Conservation (phyloP, 768 basidiomycete species). For the Coprinopsis cinerea region DNA sequence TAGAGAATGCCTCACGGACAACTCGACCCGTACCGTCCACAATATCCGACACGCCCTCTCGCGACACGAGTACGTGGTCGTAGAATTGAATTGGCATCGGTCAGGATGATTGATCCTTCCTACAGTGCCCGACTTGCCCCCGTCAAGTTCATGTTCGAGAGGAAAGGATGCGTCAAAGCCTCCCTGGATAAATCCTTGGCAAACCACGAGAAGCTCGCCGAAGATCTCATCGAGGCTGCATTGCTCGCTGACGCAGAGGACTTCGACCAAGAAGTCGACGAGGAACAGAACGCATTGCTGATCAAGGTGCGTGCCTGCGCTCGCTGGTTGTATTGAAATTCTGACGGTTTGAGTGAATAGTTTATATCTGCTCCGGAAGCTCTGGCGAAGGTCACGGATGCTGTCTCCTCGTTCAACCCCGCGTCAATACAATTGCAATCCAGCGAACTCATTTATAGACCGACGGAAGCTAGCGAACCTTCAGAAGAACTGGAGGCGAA, state of each 20-base stretch:
- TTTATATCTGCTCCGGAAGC: slow-evolving; percentile 13
- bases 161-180: slow-evolving; percentile 47
- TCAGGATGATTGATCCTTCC: slow-evolving; percentile 2
- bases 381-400: slow-evolving; percentile 10
- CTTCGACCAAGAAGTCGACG: slow-evolving; percentile 31
- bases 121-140: slow-evolving; percentile 55
- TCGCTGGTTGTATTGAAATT: slow-evolving; percentile 6
- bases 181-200: slow-evolving; percentile 19
- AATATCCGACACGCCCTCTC: slow-evolving; percentile 48
- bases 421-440: slow-evolving; percentile 27
- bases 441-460: slow-evolving; percentile 52
- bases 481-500: slow-evolving; percentile 34
- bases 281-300: slow-evolving; percentile 18
- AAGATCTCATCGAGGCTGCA: slow-evolving; percentile 34
- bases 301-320: slow-evolving; percentile 15
- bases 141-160: slow-evolving; percentile 60
- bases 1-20: slow-evolving; percentile 44
- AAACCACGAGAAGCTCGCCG: slow-evolving; percentile 12
- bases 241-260: slow-evolving; percentile 39
- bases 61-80: slow-evolving; percentile 37
- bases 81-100: background rate
- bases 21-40: slow-evolving; percentile 55
- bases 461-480: slow-evolving; percentile 34
- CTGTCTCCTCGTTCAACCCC: slow-evolving; percentile 12
- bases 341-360: slow-evolving; percentile 8